These are phyloP conservation scores for Rhodotorula sp. DNA, from an alignment of 1,284 basidiomycete genomes.

Conservation along the genomic window DNA sequence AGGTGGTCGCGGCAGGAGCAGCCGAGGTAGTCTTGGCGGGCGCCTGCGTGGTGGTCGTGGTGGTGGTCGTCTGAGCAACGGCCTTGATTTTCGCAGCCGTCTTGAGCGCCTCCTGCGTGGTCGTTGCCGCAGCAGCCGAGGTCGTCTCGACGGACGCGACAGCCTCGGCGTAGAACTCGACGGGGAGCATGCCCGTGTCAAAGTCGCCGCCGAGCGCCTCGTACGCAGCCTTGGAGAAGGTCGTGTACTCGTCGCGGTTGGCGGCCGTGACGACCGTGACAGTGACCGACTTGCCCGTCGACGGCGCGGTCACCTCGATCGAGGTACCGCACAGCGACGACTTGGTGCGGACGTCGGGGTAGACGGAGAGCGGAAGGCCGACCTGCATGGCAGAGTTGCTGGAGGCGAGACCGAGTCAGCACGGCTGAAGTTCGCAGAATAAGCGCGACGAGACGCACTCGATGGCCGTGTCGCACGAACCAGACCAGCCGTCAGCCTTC, in stretches of 20 bases:
- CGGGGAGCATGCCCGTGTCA: conserved; percentile 14
- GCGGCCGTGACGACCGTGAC: conserved; percentile 21
- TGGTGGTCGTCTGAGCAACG: conserved; percentile 5
- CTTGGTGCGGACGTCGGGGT: conserved; percentile 13
- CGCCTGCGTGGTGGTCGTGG: neutral
- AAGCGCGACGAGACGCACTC: conserved; percentile 1
- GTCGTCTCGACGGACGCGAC: neutral
- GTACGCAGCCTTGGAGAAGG: conserved; percentile 20
- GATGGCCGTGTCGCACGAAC: conserved; percentile 23
- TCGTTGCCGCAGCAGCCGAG: neutral
- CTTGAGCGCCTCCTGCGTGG: neutral
- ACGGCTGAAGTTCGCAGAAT: too few relatives aligned
- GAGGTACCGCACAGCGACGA: conserved; percentile 27
- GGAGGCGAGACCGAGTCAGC: neutral
- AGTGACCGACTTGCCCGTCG: conserved; percentile 17
- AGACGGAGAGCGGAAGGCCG: conserved; percentile 26
- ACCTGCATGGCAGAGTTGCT: conserved; percentile 11
- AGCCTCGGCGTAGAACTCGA: conserved; percentile 6
- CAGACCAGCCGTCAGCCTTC: conserved; percentile 21
- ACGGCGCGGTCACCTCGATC: conserved; percentile 14
- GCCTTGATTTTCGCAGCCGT: neutral
- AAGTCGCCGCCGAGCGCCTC: conserved; percentile 18
- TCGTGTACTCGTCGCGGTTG: conserved; percentile 26
- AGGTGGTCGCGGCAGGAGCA: conserved; percentile 6
- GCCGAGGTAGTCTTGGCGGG: conserved; percentile 9